Evolutionary conservation across 2,329 filamentous ascomycete genomes (phyloP).

Genomic region (Cryphonectria radicalis): DNA sequence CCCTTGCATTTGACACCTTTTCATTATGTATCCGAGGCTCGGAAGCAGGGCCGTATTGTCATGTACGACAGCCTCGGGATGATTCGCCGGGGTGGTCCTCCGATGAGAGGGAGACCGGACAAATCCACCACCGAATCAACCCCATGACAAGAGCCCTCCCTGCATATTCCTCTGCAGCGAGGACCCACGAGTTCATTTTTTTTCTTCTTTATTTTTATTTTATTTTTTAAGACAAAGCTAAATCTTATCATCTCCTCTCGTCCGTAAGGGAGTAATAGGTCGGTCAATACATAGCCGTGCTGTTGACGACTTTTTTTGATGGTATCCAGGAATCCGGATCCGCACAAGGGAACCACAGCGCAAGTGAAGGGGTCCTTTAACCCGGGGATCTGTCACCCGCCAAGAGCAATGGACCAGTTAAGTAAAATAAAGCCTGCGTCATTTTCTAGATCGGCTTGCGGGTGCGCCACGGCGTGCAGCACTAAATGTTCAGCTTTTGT

Average conservation of each 20-base stretch:
- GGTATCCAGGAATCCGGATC: not conserved
- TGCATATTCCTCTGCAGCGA: not conserved
- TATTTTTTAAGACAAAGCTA: not conserved
- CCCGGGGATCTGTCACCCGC: not conserved
- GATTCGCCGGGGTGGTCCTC: not conserved
- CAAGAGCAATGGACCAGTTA: not conserved
- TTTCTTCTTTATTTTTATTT: not conserved
- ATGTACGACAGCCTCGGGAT: not conserved
- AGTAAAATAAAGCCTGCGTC: not conserved
- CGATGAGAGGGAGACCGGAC: not conserved
- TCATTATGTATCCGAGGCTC: not conserved
- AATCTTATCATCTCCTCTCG: not conserved
- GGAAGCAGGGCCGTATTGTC: not conserved
- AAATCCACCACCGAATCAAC: not conserved
- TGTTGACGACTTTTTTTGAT: not conserved
- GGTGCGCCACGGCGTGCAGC: not conserved
- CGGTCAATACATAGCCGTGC: not conserved
- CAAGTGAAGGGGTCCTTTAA: not conserved
- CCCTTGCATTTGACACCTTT: not conserved
- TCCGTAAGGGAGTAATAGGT: not conserved
- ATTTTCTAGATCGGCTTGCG: not conserved
- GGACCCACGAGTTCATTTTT: not conserved
- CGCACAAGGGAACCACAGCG: not conserved
- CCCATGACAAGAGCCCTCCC: too few relatives aligned
- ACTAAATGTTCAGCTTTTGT: not conserved